Evolutionary conservation across 1,284 basidiomycete genomes (phyloP), one percentile per base, ranked within the genome.

Genomic region (Cryptococcus sp.): DNA sequence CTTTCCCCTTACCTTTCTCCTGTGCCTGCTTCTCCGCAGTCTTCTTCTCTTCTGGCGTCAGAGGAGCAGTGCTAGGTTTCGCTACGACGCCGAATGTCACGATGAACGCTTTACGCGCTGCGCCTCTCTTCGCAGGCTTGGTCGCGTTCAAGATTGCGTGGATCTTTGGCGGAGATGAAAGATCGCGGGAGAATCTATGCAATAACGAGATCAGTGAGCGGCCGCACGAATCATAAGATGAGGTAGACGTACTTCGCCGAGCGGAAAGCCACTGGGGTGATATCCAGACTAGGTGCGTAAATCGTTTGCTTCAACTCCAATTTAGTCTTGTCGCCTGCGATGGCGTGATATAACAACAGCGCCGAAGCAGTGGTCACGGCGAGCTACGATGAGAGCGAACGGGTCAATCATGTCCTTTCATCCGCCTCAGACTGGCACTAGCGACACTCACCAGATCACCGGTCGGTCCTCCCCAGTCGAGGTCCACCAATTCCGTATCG

Each of bases 61-160:
- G 44, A 2, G 57, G 60, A 8, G 67, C 57, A 25, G 55, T 56
- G 45, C 67, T 71, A 0, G 69, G 61, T 7, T 55, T 59, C 10
- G 69, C 67, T 2, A 71, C 71, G 0, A 75, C 53, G 5, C 67
- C 72, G 46, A 74, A 74, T 25, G 69, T 71, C 19, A 62, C 68
- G 8, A 78, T 63, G 47, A 67, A 79, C 3, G 76, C 69, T 64
- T 74, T 75, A 20, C 75, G 60, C 1, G 70, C 62, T 20, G 57
- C 67, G 16, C 68, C 73, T 46, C 69, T 61, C 50, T 69, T 75
- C 38, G 56, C 54, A 22, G 60, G 58, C n/a, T 63, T 61, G 3
- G 66, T 80, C 0, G 88, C 84, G 70, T 96, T 95, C 54, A 91
- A 79, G 8, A 88, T 84, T 1, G 90, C 86, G 76, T 89, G 93